Evolutionary conservation across 495 filamentous ascomycete species (phyloP).

Genomic region (Talaromyces wortmannii): DNA sequence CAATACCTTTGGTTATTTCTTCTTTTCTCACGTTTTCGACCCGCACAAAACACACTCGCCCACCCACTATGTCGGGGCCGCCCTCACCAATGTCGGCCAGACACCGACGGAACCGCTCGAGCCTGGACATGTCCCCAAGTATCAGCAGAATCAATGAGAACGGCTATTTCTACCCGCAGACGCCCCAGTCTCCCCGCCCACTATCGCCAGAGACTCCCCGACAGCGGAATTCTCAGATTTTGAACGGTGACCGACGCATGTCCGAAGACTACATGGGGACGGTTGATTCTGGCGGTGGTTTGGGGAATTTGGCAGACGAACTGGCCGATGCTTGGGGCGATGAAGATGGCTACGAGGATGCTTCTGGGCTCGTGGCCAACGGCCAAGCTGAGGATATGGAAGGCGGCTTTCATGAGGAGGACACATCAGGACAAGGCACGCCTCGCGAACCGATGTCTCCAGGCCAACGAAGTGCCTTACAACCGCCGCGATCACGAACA

Average conservation of each 20-base stretch:
- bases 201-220: conserved; percentile 55
- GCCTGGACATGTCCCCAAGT: conserved; percentile 47
- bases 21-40: not conserved
- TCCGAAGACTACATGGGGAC: conserved; percentile 34
- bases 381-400: conserved; percentile 23
- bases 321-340: conserved; percentile 52
- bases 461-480: conserved; percentile 17
- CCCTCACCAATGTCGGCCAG: conserved; percentile 60
- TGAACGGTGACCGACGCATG: conserved; percentile 40
- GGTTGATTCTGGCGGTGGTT: conserved; percentile 45
- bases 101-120: conserved; percentile 56
- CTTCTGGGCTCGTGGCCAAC: conserved; percentile 31
- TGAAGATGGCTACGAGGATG: conserved; percentile 45
- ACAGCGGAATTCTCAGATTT: conserved; percentile 43
- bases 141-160: not conserved
- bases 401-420: conserved; percentile 19
- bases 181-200: conserved; percentile 48
- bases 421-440: conserved; percentile 20
- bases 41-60: not conserved
- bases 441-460: conserved; percentile 21
- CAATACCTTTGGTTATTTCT: not conserved
- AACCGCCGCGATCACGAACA: conserved; percentile 17
- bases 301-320: conserved; percentile 83
- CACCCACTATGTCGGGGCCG: conserved; percentile 28
- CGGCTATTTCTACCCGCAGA: conserved; percentile 18